These are phyloP conservation scores for Physcomitrium patens DNA, from an alignment of 225 moss, liverwort and hornwort species.

Conservation along the genomic window DNA sequence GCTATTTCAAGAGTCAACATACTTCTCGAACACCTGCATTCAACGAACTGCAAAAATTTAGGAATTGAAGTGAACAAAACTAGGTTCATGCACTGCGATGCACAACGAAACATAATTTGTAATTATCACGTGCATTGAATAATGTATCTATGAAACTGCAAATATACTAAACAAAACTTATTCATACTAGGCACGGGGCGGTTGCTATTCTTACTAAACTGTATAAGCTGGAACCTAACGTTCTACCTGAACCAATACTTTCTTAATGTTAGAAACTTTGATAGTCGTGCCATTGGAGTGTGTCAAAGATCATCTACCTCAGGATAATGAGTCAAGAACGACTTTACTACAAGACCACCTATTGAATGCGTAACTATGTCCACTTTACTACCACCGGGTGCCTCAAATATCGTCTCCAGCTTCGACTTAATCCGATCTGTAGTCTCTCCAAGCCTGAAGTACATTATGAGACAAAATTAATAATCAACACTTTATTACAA, in stretches of 20 bases:
- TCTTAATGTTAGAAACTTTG: background rate
- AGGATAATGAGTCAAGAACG: conserved; percentile 71
- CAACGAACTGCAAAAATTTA: background rate
- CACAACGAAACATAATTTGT: background rate
- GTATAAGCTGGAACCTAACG: background rate
- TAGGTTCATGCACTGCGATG: conserved; percentile 1
- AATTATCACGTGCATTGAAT: conserved; percentile 47
- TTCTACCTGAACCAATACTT: background rate
- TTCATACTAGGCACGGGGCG: background rate
- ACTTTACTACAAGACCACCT: conserved; percentile 91
- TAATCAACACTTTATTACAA: background rate
- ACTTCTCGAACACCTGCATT: too few relatives aligned
- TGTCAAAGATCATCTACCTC: conserved; percentile 51
- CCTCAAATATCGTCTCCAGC: conserved; percentile 80
- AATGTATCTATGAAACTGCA: conserved; percentile 7
- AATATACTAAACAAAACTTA: background rate
- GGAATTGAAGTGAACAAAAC: background rate
- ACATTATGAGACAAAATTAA: conserved; percentile 6
- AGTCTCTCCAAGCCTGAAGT: conserved; percentile 78
- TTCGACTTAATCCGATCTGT: conserved; percentile 79
- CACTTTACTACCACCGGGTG: conserved; percentile 83
- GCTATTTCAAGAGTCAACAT: too few relatives aligned
- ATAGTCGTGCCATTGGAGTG: conserved; percentile 15
- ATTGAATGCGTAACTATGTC: conserved; percentile 90
- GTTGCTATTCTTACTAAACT: background rate